Conservation (phyloP, 805 yeast genomes). For the Teunomyces atbi region DNA sequence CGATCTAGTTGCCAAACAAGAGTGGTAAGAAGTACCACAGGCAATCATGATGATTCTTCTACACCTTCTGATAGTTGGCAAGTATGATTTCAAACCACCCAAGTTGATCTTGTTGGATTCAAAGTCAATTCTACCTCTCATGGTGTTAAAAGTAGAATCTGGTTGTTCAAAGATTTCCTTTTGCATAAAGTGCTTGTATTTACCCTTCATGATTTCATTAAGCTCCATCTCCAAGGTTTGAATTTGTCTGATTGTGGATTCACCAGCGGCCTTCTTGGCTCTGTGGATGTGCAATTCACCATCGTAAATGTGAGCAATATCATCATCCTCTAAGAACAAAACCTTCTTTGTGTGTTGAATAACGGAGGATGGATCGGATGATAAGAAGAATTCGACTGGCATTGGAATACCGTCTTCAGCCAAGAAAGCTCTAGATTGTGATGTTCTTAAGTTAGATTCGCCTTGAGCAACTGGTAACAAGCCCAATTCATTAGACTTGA, state of each 20-base stretch:
- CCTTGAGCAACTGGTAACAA: slow-evolving; percentile 54
- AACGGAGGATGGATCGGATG: slow-evolving; percentile 97
- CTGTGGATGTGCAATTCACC: slow-evolving; percentile 99
- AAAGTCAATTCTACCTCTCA: slow-evolving; percentile 98
- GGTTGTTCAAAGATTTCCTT: slow-evolving; percentile 99
- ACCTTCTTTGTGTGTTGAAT: slow-evolving; percentile 97
- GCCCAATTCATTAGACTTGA: slow-evolving; percentile 24
- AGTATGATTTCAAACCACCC: slow-evolving; percentile 85
- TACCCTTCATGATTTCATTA: slow-evolving; percentile 97
- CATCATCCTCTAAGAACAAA: slow-evolving; percentile 94
- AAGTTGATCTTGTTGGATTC: slow-evolving; percentile 70
- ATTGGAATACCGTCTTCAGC: slow-evolving; percentile 90
- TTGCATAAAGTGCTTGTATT: slow-evolving; percentile 95
- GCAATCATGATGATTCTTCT: slow-evolving; percentile 97
- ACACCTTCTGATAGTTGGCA: slow-evolving; percentile 88
- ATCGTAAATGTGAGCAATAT: slow-evolving; percentile 95
- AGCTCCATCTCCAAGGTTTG: slow-evolving; percentile 96
- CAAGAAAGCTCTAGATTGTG: slow-evolving; percentile 94
- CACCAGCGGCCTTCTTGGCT: slow-evolving; percentile 76
- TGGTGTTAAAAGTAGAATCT: slow-evolving; percentile 95
- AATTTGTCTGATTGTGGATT: slow-evolving; percentile 91
- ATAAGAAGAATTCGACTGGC: slow-evolving; percentile 93
- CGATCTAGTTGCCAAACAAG: slow-evolving; percentile 95
- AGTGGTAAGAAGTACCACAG: slow-evolving; percentile 98
- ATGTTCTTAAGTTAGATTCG: slow-evolving; percentile 67